Evolutionary conservation across 2,329 filamentous ascomycete genomes (phyloP).

Genomic region (Aureobasidium namibiae): DNA sequence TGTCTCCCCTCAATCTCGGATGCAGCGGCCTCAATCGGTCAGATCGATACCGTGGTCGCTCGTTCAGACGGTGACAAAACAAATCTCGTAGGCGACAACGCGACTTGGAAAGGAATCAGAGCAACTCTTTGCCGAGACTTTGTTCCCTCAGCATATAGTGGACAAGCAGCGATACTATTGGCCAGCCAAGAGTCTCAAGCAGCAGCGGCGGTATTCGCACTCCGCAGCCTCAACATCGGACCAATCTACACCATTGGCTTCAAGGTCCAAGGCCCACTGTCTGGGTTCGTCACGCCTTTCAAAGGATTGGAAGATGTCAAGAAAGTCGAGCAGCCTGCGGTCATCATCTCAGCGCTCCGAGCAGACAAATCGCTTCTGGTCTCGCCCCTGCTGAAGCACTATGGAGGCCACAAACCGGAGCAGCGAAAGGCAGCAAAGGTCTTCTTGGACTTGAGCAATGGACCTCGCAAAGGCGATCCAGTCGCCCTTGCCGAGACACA

Average conservation of each 20-base stretch:
- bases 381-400: conserved; percentile 68
- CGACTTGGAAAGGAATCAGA: conserved; percentile 76
- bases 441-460: conserved; percentile 70
- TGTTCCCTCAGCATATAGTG: conserved; percentile 71
- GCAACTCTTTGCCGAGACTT: conserved; percentile 74
- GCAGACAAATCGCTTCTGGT: conserved; percentile 73
- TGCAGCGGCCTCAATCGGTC: conserved; percentile 68
- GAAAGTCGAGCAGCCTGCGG: conserved; percentile 69
- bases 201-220: conserved; percentile 68
- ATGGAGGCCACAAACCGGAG: conserved; percentile 37
- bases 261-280: conserved; percentile 51
- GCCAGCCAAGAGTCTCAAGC: conserved; percentile 67
- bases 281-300: conserved; percentile 55
- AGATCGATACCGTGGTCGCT: conserved; percentile 73
- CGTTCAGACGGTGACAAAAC: conserved; percentile 42
- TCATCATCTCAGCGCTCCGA: conserved; percentile 70
- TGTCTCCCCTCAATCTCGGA: conserved; percentile 63
- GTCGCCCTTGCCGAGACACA: conserved; percentile 61
- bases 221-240: conserved; percentile 65
- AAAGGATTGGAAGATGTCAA: conserved; percentile 71
- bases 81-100: conserved; percentile 69
- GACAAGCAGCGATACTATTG: conserved; percentile 66
- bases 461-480: conserved; percentile 59
- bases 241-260: conserved; percentile 83
- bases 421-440: conserved; percentile 37